Base-by-base conservation (phyloP, 768 basidiomycete species). In the Paxillus rubicundulus region DNA sequence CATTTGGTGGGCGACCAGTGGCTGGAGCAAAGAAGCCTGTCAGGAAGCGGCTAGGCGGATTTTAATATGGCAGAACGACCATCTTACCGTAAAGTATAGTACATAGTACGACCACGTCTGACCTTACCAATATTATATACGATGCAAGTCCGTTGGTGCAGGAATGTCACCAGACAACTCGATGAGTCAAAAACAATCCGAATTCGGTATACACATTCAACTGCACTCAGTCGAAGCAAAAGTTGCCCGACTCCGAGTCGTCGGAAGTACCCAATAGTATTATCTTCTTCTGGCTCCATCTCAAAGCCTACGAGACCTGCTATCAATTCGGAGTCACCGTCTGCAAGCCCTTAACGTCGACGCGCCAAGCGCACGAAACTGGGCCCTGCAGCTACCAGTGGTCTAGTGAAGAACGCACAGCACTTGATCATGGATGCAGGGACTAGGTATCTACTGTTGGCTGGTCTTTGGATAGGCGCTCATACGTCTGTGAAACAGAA, bases 21-120 rank as follows among this genome's bases (percentile, higher is more conserved):
- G 58, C 60, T 13, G 47, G 30, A n/a, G 62, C 56, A 5, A 87
- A 80, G 70, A 86, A 82, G 64, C 51, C 68, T 24, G 64, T 56
- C 18, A 89, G 85, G 74, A 91, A 86, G 69, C 75, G 89, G 20
- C 40, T 89, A 38, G 87, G 86, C 9, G 90, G 90, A 8, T 92
- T 92, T 64, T 92, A 68, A 79, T 47, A 17, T 20, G 17, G 9
- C 45, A 42, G 30, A 24, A 8, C 6, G 24, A 24, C 24, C 3
- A 24, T 24, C 24, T 24, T 24, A 47, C 28, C 4, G 27, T 6
- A 17, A 2, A 38, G 2, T 37, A 47, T 44, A 60, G 67, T 68
- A 65, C 65, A 41, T 20, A n/a, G n/a, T n/a, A 49, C 17, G 5
- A 5, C 33, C 16, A 67, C 62, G 64, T 57, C 40, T 17, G 36